These are phyloP conservation scores for Alternaria alternata DNA, from an alignment of 2,329 filamentous ascomycete species.

Conservation along the genomic window DNA sequence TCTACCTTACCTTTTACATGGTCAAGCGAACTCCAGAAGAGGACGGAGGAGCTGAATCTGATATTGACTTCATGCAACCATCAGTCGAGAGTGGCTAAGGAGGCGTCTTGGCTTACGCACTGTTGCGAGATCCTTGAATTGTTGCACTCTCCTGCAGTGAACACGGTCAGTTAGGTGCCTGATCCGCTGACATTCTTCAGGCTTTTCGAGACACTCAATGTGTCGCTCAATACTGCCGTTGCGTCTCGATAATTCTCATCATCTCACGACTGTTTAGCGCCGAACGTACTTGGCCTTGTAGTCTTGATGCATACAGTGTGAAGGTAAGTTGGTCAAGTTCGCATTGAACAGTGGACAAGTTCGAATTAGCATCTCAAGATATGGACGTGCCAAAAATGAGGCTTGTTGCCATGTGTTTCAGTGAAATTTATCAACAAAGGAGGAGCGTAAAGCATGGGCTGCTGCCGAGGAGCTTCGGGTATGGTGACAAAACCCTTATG, in stretches of 20 bases:
- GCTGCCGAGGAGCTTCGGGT: not conserved
- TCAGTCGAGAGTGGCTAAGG: slow-evolving; percentile 21
- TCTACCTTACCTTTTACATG: slow-evolving; percentile 38
- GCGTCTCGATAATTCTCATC: not conserved
- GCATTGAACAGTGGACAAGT: not conserved
- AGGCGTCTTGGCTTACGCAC: not conserved
- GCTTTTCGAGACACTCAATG: slow-evolving; percentile 32
- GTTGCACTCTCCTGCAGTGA: slow-evolving; percentile 32
- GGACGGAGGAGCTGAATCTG: slow-evolving; percentile 16
- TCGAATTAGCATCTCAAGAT: not conserved
- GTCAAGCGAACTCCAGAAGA: slow-evolving; percentile 23
- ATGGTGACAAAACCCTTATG: not conserved
- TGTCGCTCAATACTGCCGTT: slow-evolving; percentile 18
- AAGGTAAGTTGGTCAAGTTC: not conserved
- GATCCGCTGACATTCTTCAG: slow-evolving; percentile 31
- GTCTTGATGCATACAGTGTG: not conserved
- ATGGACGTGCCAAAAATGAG: not conserved
- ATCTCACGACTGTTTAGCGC: not conserved
- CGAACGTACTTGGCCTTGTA: not conserved
- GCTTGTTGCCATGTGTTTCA: not conserved
- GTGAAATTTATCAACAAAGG: not conserved
- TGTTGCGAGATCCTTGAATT: slow-evolving; percentile 39
- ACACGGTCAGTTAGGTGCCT: slow-evolving; percentile 28
- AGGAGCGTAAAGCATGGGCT: not conserved
- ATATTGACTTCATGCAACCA: slow-evolving; percentile 37